Evolutionary conservation across 441 rosid species (phyloP), one percentile per base, ranked within the genome.

Genomic region (Pelargonium fulgidum): DNA sequence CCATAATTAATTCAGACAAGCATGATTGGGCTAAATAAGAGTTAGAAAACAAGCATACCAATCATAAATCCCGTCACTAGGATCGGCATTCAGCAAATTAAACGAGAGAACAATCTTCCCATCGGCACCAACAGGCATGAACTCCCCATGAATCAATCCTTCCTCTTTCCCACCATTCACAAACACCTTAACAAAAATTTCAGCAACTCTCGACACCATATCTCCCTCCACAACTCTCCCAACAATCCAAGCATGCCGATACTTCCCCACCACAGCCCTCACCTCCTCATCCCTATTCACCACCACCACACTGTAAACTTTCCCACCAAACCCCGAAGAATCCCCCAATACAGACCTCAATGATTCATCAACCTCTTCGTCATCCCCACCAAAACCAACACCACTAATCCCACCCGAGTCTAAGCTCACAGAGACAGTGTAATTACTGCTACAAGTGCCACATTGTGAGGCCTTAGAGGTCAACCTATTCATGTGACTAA

Each of bases 111-210:
- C 91, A 65, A 90, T 81, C 81, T 64, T 92, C 69, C 99, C 96
- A 83, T 94, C 97, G 39, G 99, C 78, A 68, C 97, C 98, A 17
- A 90, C 96, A 7, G 99, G 99, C 96, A 92, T 92, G 76, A 87
- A 90, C 81, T 86, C 98, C 54, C 83, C 89, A 50, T 76, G 87
- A 75, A 94, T 82, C 54, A 79, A 76, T 1, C 86, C 97, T 62
- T 89, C 87, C 16, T 89, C 92, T 67, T 82, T 83, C 42, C 94
- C 98, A 39, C 98, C 98, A 71, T 90, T 86, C 17, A 80, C 83
- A 82, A 92, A 92, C 82, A 84, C 81, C 77, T 83, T 85, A 12
- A 84, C 87, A 41, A 94, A 86, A 52, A 86, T 78, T 83, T 90
- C 97, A 0, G 90, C 92, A 29, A 84, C 80, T 77, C 76, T 86